Evolutionary conservation across 768 basidiomycete species (phyloP), one percentile per base, ranked within the genome.

Genomic region (Cantharellus anzutake): DNA sequence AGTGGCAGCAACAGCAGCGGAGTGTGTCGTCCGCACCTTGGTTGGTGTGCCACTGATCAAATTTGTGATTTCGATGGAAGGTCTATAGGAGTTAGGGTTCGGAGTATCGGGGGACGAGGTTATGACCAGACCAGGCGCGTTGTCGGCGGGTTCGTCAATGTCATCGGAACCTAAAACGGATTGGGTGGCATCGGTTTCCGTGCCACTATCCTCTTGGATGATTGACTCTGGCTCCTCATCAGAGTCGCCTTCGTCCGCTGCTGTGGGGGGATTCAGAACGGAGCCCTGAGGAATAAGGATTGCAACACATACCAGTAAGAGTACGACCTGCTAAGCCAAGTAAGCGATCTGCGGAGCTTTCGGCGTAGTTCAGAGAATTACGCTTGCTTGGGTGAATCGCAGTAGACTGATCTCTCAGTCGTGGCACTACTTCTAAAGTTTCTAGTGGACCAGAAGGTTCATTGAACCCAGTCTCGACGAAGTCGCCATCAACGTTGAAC

Each of bases 361-460:
- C 84, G 40, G 83, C 79, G 70, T 91, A 91, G 64, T 84, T 86
- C 64, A 77, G 80, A 67, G 86, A 89, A 70, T 92, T 92, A 64
- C 89, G 78, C 61, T 81, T 80, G 67, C 76, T 73, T 29, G 52
- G 35, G 38, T 55, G 52, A 7, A 55, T 37, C 52, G 7, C 7
- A 37, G 35, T 11, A 1, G 35, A 7, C 7, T 11, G 11, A 55
- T 55, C 35, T 37, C 58, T 59, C 41, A 56, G 44, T 16, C 53
- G 50, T 7, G 51, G 56, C n/a, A 16, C 16, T 4, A 56, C 42
- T 11, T 59, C 51, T 58, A 3, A 20, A 5, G 38, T 41, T 3
- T 41, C 29, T 42, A 53, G 41, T 35, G 29, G 39, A 14, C 52
- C 56, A 34, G 39, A n/a, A 20, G 37, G 60, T 34, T 41, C 38